Evolutionary conservation across 116 monocot genomes (phyloP), one percentile per base, ranked within the genome.

Genomic region (Phalaenopsis hybrid): DNA sequence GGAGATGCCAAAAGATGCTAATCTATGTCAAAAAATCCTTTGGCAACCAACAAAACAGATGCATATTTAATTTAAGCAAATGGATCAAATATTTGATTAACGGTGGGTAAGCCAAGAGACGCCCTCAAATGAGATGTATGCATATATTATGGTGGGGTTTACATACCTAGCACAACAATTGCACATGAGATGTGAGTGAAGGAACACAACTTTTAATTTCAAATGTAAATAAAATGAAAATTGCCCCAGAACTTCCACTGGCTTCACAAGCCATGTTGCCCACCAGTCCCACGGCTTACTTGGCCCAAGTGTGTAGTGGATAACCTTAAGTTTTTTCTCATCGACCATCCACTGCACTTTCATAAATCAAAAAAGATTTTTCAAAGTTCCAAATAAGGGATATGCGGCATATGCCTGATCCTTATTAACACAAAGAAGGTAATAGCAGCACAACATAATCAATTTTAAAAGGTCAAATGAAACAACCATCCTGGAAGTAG

Each of bases 231-330:
- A 37, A 37, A 37, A 37, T 37, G 37, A 37, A 37, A 37, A 37
- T 37, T 37, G 37, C 3, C 37, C 37, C 1, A 37, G 37, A 37
- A 41, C 85, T 75, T 93, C 95, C 28, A 98, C 98, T 75, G 98
- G 95, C 80, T 98, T 98, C 77, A 98, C 75, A 52, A 98, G 88
- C 98, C 98, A 98, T 80, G 93, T 90, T 48, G 98, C 93, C 92
- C 92, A 98, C 98, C 98, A 98, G 82, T 98, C 98, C 98, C 98
- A 98, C 48, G 98, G 98, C 83, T 98, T 98, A 77, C 95, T 90
- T n/a, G 98, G 98, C 41, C 98, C 98, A 72, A 98, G 89, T 0
- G 98, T 98, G 77, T 98, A 98, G 28, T 98, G 98, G 75, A 98
- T 98, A 68, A 98, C 85, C 68, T 85, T 78, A 78, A 98, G 93